Evolutionary conservation across 1,139 yeast genomes (phyloP).

Genomic region (Barnettozyma hawaiiensis): DNA sequence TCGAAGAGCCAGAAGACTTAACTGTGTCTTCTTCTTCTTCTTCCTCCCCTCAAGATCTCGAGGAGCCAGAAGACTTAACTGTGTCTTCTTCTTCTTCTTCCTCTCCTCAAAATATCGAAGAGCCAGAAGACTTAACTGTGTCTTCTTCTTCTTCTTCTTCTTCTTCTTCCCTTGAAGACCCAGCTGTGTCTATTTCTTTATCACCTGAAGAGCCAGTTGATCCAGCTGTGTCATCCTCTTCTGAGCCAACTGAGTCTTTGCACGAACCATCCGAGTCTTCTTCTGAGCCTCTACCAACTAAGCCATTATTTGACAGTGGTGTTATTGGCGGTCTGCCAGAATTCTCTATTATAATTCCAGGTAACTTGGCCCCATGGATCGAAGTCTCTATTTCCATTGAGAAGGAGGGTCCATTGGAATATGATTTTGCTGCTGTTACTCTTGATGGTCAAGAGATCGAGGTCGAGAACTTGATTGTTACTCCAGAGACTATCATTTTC

Average conservation of each 20-base stretch:
- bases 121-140: no score
- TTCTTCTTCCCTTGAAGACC: no score
- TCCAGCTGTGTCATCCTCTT: no score
- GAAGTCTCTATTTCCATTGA: background rate
- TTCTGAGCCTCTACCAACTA: constrained; percentile 2
- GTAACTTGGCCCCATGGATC: constrained; percentile 7
- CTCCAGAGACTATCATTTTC: background rate
- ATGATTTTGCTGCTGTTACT: background rate
- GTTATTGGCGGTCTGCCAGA: constrained; percentile 1
- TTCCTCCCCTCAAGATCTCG: no score
- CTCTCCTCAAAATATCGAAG: no score
- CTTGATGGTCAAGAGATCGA: background rate
- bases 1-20: background rate
- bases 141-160: no score
- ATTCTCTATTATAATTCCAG: constrained; percentile 6
- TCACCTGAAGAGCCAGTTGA: no score
- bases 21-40: no score
- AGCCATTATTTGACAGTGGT: background rate
- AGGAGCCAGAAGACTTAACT: no score
- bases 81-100: no score
- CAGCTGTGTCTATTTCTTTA: no score
- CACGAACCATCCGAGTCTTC: background rate
- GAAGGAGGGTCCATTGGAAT: constrained; percentile 6
- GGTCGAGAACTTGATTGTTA: background rate
- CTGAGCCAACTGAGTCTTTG: no score